These are phyloP conservation scores for Scedosporium aurantiacum DNA, from an alignment of 2,329 filamentous ascomycete species.

Conservation along the genomic window DNA sequence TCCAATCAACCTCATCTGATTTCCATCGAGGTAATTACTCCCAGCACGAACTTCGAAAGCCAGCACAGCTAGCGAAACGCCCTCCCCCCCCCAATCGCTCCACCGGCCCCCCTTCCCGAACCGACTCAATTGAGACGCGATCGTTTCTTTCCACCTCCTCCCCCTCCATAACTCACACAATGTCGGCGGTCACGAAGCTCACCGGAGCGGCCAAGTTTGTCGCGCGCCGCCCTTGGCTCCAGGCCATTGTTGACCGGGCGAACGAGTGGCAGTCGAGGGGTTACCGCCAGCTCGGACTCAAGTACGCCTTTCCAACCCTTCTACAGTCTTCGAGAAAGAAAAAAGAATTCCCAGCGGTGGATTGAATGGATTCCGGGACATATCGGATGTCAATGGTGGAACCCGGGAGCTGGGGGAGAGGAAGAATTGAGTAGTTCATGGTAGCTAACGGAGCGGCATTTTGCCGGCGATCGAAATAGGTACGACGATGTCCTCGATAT, in stretches of 20 bases:
- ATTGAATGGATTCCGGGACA: background rate
- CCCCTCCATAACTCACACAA: background rate
- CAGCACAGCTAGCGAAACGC: background rate
- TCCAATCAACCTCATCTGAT: slow-evolving; percentile 7
- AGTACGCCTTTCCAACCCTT: background rate
- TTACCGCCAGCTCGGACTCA: slow-evolving; percentile 6
- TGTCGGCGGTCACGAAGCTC: slow-evolving; percentile 2
- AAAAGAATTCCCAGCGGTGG: background rate
- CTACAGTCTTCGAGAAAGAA: too few relatives aligned
- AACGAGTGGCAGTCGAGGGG: slow-evolving; percentile 4
- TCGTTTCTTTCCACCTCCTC: background rate
- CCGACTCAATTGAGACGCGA: background rate
- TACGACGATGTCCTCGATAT: slow-evolving; percentile 83
- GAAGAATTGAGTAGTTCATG: background rate
- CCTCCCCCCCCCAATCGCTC: background rate
- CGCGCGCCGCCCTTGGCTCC: slow-evolving; percentile 4
- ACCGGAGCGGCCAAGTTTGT: background rate
- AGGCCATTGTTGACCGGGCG: background rate
- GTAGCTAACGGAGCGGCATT: slow-evolving; percentile 19
- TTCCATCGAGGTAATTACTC: slow-evolving; percentile 7
- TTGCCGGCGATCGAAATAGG: slow-evolving; percentile 40
- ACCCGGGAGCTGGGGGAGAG: background rate
- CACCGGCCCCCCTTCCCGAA: background rate
- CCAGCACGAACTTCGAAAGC: background rate
- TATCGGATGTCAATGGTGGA: background rate